Evolutionary conservation across 2,329 filamentous ascomycete genomes (phyloP).

Genomic region (Trichothecium sympodiale): DNA sequence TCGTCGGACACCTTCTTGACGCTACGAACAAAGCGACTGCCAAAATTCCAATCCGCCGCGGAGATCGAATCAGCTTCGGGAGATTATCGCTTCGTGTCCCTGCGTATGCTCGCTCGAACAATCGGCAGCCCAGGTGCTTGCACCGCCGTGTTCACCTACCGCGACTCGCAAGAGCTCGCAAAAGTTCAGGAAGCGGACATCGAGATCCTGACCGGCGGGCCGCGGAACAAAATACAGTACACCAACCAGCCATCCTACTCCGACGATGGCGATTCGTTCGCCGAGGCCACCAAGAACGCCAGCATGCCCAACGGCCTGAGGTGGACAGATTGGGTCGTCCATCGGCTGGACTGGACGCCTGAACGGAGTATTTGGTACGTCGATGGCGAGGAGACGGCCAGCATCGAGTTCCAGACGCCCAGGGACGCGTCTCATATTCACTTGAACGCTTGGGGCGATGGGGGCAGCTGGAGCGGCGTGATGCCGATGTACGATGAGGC

Average conservation of each 20-base stretch:
- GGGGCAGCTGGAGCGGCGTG: conserved; percentile 47
- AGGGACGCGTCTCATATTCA: conserved; percentile 39
- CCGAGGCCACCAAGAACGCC: conserved; percentile 34
- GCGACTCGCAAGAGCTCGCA: conserved; percentile 20
- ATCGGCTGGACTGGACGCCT: conserved; percentile 50
- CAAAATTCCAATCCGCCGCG: conserved; percentile 32
- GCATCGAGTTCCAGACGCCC: conserved; percentile 44
- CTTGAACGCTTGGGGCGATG: conserved; percentile 51
- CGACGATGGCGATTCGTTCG: conserved; percentile 24
- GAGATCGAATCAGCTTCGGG: conserved; percentile 30
- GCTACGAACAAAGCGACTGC: conserved; percentile 32
- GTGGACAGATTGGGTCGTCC: conserved; percentile 46
- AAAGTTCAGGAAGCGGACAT: conserved; percentile 40
- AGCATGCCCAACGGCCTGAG: conserved; percentile 28
- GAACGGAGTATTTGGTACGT: conserved; percentile 44
- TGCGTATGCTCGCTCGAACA: conserved; percentile 41
- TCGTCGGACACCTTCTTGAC: conserved; percentile 30
- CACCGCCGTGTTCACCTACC: conserved; percentile 43
- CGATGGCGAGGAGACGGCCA: conserved; percentile 36
- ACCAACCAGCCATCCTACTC: conserved; percentile 49
- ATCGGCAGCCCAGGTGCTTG: conserved; percentile 35
- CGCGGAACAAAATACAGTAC: conserved; percentile 35
- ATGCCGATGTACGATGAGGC: conserved; percentile 41
- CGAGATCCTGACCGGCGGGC: conserved; percentile 38
- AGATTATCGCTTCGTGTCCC: conserved; percentile 18